A percentile compares a stretch with the other conserved stretches of the same genome.
Evolutionary conservation across 805 yeast species (phyloP).

Genomic region (Cyberlindnera xylosilytica): DNA sequence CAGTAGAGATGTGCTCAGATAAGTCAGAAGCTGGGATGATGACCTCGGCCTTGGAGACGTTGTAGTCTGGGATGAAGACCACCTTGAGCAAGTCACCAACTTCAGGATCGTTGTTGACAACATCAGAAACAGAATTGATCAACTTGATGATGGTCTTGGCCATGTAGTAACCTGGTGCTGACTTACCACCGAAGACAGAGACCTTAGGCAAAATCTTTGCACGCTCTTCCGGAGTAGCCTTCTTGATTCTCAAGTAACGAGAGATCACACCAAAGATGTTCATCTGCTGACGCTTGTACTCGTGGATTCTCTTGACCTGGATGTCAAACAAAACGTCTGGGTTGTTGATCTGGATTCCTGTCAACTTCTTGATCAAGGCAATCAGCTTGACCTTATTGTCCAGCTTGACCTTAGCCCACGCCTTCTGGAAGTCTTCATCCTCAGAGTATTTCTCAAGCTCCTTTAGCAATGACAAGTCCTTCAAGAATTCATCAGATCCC

Average conservation of each 20-base stretch:
- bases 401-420: constrained; percentile 71
- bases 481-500: constrained; percentile 66
- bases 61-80: constrained; percentile 86
- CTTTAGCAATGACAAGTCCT: constrained; percentile 65
- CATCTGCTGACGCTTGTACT: constrained; percentile 92
- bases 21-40: constrained; percentile 88
- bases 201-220: constrained; percentile 67
- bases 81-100: constrained; percentile 78
- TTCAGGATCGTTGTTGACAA: constrained; percentile 74
- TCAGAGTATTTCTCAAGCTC: constrained; percentile 62
- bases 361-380: constrained; percentile 60
- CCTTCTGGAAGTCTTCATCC: constrained; percentile 60
- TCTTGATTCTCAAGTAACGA: constrained; percentile 76
- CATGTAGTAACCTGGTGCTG: constrained; percentile 97
- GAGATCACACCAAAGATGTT: constrained; percentile 86
- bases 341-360: constrained; percentile 52
- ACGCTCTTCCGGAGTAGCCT: constrained; percentile 60
- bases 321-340: constrained; percentile 80
- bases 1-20: constrained; percentile 92
- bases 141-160: constrained; percentile 88
- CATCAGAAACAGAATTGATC: constrained; percentile 76
- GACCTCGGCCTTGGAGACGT: constrained; percentile 90
- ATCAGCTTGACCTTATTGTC: constrained; percentile 70
- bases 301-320: constrained; percentile 94
- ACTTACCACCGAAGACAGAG: constrained; percentile 86